Evolutionary conservation across 805 yeast species (phyloP).

Genomic region (Yamadazyma ubonensis): DNA sequence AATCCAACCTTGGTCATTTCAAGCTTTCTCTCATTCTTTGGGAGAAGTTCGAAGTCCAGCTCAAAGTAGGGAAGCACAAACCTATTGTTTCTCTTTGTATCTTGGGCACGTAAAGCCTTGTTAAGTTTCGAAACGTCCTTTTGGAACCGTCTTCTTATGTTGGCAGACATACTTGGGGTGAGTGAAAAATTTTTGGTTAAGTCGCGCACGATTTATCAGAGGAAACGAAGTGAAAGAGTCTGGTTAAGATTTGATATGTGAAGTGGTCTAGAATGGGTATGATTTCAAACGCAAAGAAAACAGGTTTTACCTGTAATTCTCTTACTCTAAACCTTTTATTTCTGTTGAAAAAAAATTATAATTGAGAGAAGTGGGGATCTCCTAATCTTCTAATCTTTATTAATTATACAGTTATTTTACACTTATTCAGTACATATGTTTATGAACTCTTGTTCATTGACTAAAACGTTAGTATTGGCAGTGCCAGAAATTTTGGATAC

Average conservation of each 20-base stretch:
- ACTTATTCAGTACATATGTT: constrained; percentile 73
- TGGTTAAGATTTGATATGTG: too few relatives aligned
- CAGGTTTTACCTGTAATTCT: neutral
- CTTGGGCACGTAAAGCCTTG: constrained; percentile 28
- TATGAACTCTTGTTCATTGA: constrained; percentile 86
- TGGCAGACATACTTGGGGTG: constrained; percentile 27
- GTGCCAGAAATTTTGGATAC: constrained; percentile 26
- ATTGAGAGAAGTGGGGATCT: too few relatives aligned
- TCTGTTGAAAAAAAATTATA: neutral
- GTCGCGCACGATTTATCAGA: constrained; percentile 3
- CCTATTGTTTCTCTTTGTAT: constrained; percentile 21
- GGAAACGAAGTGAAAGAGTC: too few relatives aligned
- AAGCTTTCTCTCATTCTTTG: constrained; percentile 35
- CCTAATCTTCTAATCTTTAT: too few relatives aligned
- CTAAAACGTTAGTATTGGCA: constrained; percentile 34
- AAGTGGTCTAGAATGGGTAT: too few relatives aligned
- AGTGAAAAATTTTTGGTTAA: constrained; percentile 15
- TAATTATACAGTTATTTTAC: constrained; percentile 9
- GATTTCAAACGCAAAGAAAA: too few relatives aligned
- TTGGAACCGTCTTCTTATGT: constrained; percentile 35
- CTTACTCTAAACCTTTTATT: neutral
- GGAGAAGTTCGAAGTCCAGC: constrained; percentile 18
- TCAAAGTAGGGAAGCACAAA: constrained; percentile 38
- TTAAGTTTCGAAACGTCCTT: constrained; percentile 35
- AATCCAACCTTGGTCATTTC: constrained; percentile 57